A percentile compares a stretch with the other conserved stretches of the same genome.
Conservation (phyloP, 768 basidiomycete species). For the Xerocomellus dryophilus region DNA sequence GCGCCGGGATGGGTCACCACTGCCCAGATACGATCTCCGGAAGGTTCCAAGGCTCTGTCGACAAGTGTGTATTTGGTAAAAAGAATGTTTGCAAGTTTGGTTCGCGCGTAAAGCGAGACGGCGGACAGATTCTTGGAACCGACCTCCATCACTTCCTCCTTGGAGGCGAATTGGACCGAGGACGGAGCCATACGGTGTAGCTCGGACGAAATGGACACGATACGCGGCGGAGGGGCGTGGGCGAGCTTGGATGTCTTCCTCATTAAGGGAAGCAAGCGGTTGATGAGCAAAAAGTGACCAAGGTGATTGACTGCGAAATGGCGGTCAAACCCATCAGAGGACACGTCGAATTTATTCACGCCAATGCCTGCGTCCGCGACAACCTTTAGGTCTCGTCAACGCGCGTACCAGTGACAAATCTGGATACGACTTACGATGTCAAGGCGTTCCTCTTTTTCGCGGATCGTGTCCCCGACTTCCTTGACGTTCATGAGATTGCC, state of each 20-base stretch:
- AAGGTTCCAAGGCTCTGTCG: background rate
- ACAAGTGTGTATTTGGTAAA: background rate
- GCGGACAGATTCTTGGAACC: background rate
- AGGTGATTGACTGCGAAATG: background rate
- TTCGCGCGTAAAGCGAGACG: constrained; percentile 5
- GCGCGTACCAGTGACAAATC: background rate
- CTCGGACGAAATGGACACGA: constrained; percentile 5
- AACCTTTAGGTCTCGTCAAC: background rate
- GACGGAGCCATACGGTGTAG: constrained; percentile 1
- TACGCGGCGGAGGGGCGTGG: background rate
- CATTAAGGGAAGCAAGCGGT: constrained; percentile 3
- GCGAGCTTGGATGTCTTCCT: background rate
- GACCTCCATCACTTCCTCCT: background rate
- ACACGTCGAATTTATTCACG: background rate
- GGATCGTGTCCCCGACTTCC: background rate
- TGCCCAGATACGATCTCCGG: background rate
- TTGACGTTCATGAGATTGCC: background rate
- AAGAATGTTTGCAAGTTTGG: constrained; percentile 2
- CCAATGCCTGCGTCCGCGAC: background rate
- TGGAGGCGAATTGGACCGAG: background rate
- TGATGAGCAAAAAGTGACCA: background rate
- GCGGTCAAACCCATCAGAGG: background rate
- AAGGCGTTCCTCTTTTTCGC: background rate
- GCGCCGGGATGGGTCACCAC: background rate
- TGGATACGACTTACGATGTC: background rate